phyloP scores from a whole-genome alignment of 768 basidiomycete species.

The Phylloporus sp. region DNA sequence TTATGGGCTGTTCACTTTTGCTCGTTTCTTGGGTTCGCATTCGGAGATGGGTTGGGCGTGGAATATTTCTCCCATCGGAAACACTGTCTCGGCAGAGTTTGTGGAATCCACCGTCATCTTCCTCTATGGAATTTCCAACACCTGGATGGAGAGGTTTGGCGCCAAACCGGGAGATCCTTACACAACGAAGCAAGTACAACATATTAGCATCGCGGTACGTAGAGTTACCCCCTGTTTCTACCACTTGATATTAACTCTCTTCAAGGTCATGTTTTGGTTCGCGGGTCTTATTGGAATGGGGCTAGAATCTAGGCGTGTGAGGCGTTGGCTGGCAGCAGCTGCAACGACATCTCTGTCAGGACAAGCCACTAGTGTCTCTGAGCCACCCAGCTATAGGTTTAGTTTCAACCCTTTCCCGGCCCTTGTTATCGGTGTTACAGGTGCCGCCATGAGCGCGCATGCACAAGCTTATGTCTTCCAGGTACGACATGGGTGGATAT shows the following conservation, averaged over 20 bases:
- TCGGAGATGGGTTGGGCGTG: conserved; percentile 92
- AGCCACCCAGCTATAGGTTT: conserved; percentile 68
- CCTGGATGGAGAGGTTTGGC: conserved; percentile 97
- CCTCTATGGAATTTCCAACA: conserved; percentile 84
- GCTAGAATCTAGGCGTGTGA: conserved; percentile 73
- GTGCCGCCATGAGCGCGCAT: conserved; percentile 91
- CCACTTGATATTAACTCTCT: not conserved
- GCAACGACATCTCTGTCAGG: conserved; percentile 37
- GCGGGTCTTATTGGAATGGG: conserved; percentile 87
- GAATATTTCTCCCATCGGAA: conserved; percentile 63
- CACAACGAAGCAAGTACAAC: conserved; percentile 89
- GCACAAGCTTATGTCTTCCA: conserved; percentile 89
- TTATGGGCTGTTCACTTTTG: conserved; percentile 85
- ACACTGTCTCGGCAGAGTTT: conserved; percentile 64
- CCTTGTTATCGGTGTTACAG: conserved; percentile 89
- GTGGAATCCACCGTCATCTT: conserved; percentile 81
- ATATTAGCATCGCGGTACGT: conserved; percentile 85
- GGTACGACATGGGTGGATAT: conserved; percentile 29
- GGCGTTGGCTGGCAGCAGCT: conserved; percentile 68
- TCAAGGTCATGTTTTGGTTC: conserved; percentile 88
- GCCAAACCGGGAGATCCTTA: conserved; percentile 76
- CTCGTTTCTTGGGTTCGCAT: conserved; percentile 91
- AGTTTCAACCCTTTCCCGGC: conserved; percentile 94
- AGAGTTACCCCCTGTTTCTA: not conserved
- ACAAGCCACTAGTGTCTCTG: conserved; percentile 39